Conservation (phyloP, 2,329 filamentous ascomycete genomes). For the Paracorniculantispora psalliotae region DNA sequence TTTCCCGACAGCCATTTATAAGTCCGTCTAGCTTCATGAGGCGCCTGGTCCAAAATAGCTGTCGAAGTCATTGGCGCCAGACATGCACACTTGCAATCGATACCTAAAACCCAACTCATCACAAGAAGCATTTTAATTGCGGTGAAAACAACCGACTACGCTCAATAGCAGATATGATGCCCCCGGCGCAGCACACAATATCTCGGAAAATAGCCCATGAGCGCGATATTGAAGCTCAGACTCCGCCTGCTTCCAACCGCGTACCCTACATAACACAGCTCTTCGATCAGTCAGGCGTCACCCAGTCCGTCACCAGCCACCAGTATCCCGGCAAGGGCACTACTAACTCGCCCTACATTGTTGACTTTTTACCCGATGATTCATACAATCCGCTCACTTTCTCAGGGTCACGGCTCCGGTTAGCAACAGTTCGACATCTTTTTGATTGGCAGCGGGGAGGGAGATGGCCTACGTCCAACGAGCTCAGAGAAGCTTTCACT, state of each 20-base stretch:
- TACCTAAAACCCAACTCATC: too few relatives aligned
- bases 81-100: too few relatives aligned
- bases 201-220: too few relatives aligned
- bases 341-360: slow-evolving; percentile 59
- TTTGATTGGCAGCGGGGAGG: not conserved
- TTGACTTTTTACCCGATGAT: slow-evolving; percentile 63
- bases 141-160: too few relatives aligned
- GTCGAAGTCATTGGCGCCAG: too few relatives aligned
- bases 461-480: not conserved
- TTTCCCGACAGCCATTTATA: too few relatives aligned
- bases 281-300: slow-evolving; percentile 53
- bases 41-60: too few relatives aligned
- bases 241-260: slow-evolving; percentile 24
- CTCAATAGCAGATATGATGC: too few relatives aligned
- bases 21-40: too few relatives aligned
- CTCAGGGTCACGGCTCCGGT: slow-evolving; percentile 5
- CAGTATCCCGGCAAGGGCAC: slow-evolving; percentile 59
- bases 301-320: slow-evolving; percentile 49
- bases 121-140: too few relatives aligned
- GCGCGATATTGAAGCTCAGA: slow-evolving; percentile 39
- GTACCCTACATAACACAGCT: slow-evolving; percentile 49
- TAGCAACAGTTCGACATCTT: not conserved
- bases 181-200: too few relatives aligned
- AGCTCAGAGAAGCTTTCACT: not conserved
- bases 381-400: slow-evolving; percentile 62